Percentiles rank a stretch among this genome's conserved stretches.
These are phyloP conservation scores for Pseudozyma sp. DNA, from an alignment of 1,284 basidiomycete species.

Conservation along the genomic window DNA sequence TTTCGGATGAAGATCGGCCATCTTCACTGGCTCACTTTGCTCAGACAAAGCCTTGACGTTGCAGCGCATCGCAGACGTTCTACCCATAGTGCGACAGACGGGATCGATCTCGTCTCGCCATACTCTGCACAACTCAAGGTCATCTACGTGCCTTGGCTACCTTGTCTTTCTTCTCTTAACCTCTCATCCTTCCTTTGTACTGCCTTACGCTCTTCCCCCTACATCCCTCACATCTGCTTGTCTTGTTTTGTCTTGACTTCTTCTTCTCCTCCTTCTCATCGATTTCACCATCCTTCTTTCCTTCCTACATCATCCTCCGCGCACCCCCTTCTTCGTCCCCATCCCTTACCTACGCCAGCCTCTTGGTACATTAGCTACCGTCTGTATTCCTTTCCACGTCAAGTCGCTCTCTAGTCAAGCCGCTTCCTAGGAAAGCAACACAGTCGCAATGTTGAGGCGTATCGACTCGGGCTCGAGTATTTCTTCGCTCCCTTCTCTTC, in stretches of 20 bases:
- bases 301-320: slow-evolving; percentile 1
- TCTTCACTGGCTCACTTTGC: no score
- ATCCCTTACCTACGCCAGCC: no score
- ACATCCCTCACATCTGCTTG: neutral
- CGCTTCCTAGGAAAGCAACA: neutral
- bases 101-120: no score
- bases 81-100: no score
- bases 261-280: neutral
- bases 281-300: neutral
- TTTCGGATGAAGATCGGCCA: no score
- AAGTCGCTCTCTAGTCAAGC: neutral
- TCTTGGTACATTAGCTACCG: no score
- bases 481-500: slow-evolving; percentile 30
- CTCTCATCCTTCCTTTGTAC: neutral
- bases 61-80: no score
- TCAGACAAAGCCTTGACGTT: no score
- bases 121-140: no score
- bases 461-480: slow-evolving; percentile 19
- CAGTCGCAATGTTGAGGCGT: slow-evolving; percentile 13
- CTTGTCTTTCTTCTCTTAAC: slow-evolving; percentile 6
- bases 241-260: neutral
- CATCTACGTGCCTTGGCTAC: no score
- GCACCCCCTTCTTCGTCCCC: neutral
- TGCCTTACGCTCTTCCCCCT: neutral
- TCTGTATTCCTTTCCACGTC: no score